Percentiles rank a stretch among this genome's conserved stretches.
phyloP scores from a whole-genome alignment of 768 basidiomycete genomes.

The Inosperma sp. region DNA sequence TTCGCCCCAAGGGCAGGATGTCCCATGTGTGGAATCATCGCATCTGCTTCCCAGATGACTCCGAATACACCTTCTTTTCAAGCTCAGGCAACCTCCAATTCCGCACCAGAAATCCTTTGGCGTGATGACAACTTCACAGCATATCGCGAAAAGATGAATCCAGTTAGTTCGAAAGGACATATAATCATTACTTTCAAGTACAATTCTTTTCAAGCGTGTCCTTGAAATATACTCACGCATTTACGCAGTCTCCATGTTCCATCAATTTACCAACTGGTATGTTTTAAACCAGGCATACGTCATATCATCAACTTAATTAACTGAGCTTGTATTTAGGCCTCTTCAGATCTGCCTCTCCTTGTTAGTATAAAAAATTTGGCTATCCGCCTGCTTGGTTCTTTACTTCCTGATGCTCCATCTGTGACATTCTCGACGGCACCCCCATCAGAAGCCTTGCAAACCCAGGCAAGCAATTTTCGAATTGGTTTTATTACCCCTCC shows the following conservation, averaged over 20 bases:
- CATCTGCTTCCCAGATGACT: conserved; percentile 45
- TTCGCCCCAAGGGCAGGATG: conserved; percentile 66
- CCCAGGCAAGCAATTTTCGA: conserved; percentile 40
- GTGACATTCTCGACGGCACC: conserved; percentile 32
- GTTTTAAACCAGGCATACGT: conserved; percentile 31
- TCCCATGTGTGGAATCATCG: conserved; percentile 71
- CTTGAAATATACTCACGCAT: conserved; percentile 12
- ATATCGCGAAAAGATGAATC: conserved; percentile 64
- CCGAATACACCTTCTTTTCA: conserved; percentile 43
- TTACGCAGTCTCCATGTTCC: conserved; percentile 67
- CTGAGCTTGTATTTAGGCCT: conserved; percentile 43
- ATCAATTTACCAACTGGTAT: conserved; percentile 67
- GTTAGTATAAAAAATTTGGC: conserved; percentile 57
- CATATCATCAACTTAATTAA: conserved; percentile 9
- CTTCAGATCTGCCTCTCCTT: conserved; percentile 70
- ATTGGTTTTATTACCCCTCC: conserved; percentile 80
- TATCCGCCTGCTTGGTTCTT: conserved; percentile 48
- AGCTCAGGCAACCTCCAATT: conserved; percentile 42
- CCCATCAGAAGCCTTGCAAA: conserved; percentile 28
- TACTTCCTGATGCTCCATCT: conserved; percentile 38
- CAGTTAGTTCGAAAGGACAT: conserved; percentile 71
- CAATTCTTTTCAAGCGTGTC: conserved; percentile 23
- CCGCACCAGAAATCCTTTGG: conserved; percentile 62
- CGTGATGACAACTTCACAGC: conserved; percentile 73
- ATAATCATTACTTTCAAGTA: conserved; percentile 75